Evolutionary conservation across 2,329 filamentous ascomycete species (phyloP), one percentile per base, ranked within the genome.

Genomic region (Ophiostoma montium): DNA sequence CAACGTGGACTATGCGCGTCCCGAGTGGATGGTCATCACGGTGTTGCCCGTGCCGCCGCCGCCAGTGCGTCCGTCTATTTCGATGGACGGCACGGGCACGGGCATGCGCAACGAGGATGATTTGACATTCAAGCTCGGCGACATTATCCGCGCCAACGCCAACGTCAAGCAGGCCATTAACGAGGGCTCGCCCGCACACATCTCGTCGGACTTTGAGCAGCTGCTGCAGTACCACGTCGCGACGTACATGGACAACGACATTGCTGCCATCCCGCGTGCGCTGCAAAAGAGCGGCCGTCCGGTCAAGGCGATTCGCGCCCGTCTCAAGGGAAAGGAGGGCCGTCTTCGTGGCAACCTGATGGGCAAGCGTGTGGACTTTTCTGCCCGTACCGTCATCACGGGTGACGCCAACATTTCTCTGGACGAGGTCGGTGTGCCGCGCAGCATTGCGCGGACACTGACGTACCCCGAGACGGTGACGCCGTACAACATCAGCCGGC

Each of bases 241-340:
- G 39, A 98, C 94, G 1, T 94, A 95, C 67, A 98, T 99, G 94
- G 92, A 98, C 67, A 99, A 98, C 60, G 90, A 98, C 63, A 95
- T 96, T 66, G 92, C 94, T 55, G 89, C 90, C 46, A 82, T 94
- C 58, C 92, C 92, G 3, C 88, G 92, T 58, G 90, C 92, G 3
- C 73, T 96, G 61, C 94, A 98, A 62, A 98, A 98, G 72, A 95
- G 88, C 50, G 94, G 94, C 44, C 82, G 94, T 61, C 89, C 94
- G 1, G 84, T 98, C 57, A 98, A 98, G 70, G 88, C 92, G 15
- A 94, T 98, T 56, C 86, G 94, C 59, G 88, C 88, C 53, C 89
- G 92, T 67, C 75, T 99, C 64, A 99, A 99, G 80, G 94, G 94
- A 55, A 99, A 99, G 69, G 92, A 99, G 63, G 92, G 92, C 58